Base-by-base conservation (phyloP, 179 eudicot species). In the Heliamphora pulchella region DNA sequence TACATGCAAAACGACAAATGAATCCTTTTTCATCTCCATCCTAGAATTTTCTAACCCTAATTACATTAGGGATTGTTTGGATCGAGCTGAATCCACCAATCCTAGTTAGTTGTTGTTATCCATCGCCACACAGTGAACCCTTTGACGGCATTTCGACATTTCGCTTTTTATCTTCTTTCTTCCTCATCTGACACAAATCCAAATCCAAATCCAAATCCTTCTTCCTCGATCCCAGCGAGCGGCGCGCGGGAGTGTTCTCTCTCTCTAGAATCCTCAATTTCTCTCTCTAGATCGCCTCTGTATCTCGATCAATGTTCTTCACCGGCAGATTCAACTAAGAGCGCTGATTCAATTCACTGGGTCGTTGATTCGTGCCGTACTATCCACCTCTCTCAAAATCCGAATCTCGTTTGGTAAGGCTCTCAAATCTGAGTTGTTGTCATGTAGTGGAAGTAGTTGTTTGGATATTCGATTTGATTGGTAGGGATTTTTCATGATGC, bases 341-440 rank as follows among this genome's bases (percentile, higher is more conserved):
- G 75, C 14, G 41, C 41, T 71, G 58, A 71, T 47, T 71, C 58
- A n/a, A 2, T 71, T 50, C 47, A 71, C 75, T 71, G 39, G 51
- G 41, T 17, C 57, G 2, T 47, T 17, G 55, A 47, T 20, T 17
- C 20, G 14, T 50, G 10, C 76, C 13, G 3, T 44, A 68, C 9
- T 68, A 50, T 68, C 22, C 76, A 39, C 13, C 53, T 73, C 62
- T 53, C 62, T 61, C 65, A 48, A 5, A 15, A 69, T 44, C 51
- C 43, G 73, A 15, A 69, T 44, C 8, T 17, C 4, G 14, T 69
- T 43, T 5, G 51, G 51, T 69, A 5, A 44, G 22, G 14, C 57
- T 73, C 61, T 22, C 10, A 5, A 20, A 13, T 22, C 53, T 73
- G 41, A 53, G 10, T 53, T 51, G 31, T 53, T 53, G 57, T 39